A percentile compares a stretch with the other conserved stretches of the same genome.
phyloP scores from a whole-genome alignment of 345 rosid species.

The Eucalyptus microcorys region DNA sequence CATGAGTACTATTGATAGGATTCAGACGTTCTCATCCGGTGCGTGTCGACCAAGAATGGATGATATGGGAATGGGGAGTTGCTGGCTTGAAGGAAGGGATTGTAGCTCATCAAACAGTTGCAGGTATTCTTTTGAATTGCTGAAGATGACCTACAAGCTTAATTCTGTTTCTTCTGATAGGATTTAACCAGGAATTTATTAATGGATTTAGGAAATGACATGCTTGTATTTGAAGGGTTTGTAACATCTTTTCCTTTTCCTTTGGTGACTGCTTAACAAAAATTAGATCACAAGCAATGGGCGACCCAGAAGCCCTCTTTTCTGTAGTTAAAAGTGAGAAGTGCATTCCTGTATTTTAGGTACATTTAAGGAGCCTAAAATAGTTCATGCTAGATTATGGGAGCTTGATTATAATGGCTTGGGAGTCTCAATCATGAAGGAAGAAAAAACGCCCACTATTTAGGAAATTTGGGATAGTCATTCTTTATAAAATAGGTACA shows the following conservation, averaged over 20 bases:
- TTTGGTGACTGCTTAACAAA: neutral
- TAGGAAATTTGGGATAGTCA: neutral
- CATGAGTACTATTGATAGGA: conserved; percentile 73
- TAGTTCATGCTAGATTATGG: neutral
- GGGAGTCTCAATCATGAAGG: neutral
- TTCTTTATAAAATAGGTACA: neutral
- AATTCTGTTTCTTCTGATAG: neutral
- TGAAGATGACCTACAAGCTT: neutral
- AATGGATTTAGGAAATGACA: neutral
- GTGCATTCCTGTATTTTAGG: neutral
- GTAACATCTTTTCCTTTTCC: neutral
- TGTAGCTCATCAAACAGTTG: conserved; percentile 76
- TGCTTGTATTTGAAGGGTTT: neutral
- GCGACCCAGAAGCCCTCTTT: neutral
- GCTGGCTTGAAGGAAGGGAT: conserved; percentile 76
- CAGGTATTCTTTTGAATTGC: conserved; percentile 10
- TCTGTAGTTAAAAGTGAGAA: neutral
- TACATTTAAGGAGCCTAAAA: neutral
- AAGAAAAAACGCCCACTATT: neutral
- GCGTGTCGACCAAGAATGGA: conserved; percentile 70
- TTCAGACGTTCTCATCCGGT: conserved; percentile 77
- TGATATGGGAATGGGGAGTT: conserved; percentile 65
- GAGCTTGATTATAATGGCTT: neutral
- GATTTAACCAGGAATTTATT: neutral
- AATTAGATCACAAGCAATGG: neutral